Conservation (phyloP, 1,139 yeast genomes). For the Yamadazyma membranifaciens region DNA sequence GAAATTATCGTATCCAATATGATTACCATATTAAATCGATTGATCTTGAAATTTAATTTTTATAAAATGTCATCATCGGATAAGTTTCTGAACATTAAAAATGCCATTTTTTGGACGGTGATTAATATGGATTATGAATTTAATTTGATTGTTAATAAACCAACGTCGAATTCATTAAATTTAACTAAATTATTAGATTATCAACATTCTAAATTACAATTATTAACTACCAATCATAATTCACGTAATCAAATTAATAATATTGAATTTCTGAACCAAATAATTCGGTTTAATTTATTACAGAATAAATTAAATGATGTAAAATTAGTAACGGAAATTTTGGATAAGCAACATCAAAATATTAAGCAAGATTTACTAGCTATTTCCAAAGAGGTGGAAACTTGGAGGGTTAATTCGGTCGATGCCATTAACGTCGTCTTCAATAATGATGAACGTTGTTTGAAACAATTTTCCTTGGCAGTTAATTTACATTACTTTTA, state of each 20-base stretch:
- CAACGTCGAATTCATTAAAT: constrained; percentile 33
- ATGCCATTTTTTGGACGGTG: constrained; percentile 35
- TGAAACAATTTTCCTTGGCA: constrained; percentile 33
- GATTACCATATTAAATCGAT: constrained; percentile 33
- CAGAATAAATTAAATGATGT: constrained; percentile 18
- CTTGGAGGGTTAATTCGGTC: constrained; percentile 35
- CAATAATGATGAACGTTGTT: constrained; percentile 11
- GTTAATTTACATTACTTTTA: constrained; percentile 40
- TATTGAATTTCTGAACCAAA: constrained; percentile 7
- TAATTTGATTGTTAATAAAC: constrained; percentile 30
- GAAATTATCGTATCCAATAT: constrained; percentile 33
- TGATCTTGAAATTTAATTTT: constrained; percentile 25
- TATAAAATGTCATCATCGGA: constrained; percentile 15
- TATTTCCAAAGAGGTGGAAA: constrained; percentile 22
- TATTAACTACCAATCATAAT: background rate
- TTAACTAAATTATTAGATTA: constrained; percentile 14
- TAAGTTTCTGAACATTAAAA: constrained; percentile 4
- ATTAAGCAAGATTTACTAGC: background rate
- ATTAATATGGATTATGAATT: constrained; percentile 41
- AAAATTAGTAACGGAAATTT: constrained; percentile 5
- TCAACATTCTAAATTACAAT: constrained; percentile 19
- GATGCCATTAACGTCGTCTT: constrained; percentile 24
- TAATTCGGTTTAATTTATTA: constrained; percentile 12
- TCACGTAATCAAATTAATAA: constrained; percentile 1
- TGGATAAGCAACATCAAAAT: background rate